phyloP scores from a whole-genome alignment of 306 rosid species.

The Pachyrhizus erosus region DNA sequence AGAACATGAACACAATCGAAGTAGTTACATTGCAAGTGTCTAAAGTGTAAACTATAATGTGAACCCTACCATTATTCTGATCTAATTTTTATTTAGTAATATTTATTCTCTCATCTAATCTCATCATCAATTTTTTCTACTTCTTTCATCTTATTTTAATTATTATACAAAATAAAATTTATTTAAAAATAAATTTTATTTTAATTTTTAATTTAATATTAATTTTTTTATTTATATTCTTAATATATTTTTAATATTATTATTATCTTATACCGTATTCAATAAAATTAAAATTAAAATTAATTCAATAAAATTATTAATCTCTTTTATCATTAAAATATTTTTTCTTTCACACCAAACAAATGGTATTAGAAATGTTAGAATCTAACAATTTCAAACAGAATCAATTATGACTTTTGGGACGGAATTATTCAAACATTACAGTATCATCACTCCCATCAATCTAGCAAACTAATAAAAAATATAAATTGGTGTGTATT shows the following conservation, averaged over 20 bases:
- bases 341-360: conserved; percentile 15
- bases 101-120: too few species aligned
- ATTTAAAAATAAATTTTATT: too few species aligned
- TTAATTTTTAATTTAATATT: too few species aligned
- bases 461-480: not conserved
- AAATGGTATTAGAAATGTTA: not conserved
- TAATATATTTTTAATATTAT: too few species aligned
- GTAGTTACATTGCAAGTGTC: not conserved
- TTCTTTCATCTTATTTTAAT: too few species aligned
- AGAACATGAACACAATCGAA: not conserved
- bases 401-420: not conserved
- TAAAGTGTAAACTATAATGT: not conserved
- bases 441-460: not conserved
- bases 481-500: not conserved
- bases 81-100: too few species aligned
- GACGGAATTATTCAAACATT: not conserved
- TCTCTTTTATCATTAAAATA: not conserved
- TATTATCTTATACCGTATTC: too few species aligned
- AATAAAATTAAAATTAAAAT: too few species aligned
- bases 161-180: too few species aligned
- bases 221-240: too few species aligned
- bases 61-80: conserved; percentile 3
- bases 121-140: too few species aligned
- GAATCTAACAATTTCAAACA: not conserved
- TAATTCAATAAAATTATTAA: too few species aligned